Evolutionary conservation across 2,329 filamentous ascomycete genomes (phyloP), one percentile per base, ranked within the genome.

Genomic region (Claviceps arundinis): DNA sequence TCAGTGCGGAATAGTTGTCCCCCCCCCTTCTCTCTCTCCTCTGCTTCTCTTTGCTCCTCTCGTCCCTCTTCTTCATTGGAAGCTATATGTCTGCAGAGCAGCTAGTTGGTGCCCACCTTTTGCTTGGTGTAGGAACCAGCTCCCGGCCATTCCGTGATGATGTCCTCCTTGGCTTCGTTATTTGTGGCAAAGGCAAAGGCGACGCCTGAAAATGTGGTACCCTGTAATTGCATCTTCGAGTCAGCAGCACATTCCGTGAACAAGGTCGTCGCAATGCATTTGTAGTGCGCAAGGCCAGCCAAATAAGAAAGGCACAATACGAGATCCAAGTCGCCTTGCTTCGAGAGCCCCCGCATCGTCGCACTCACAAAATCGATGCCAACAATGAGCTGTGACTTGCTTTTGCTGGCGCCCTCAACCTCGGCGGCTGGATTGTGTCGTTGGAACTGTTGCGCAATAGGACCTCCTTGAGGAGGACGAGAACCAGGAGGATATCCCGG

Each of bases 111-210:
- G 7, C 68, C 46, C 68, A 95, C 91, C 85, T 98, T 98, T 73
- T 98, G 93, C 73, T 97, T 97, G 49, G 93, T 95, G 68, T 95
- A 91, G 52, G 93, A 96, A 60, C 93, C 93, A 38, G 93, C 90
- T 60, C 93, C 93, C 26, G 93, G 93, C 93, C 93, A 98, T 72
- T 98, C 93, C 57, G 91, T 94, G 62, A 98, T 98, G 62, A 97
- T 97, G 68, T 97, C 91, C 70, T 97, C 93, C 68, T 95, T 94
- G 55, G 90, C 89, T 70, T 96, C 90, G 60, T 91, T 95, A 72
- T 96, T 96, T 55, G 91, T 96, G 56, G 90, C 90, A 70, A 96
- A 98, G 37, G 90, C 90, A 66, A 94, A 96, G 38, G 93, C 93
- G 57, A 97, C 91, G 66, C 93, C 93, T 3, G 93, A 97, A 68